A percentile compares a stretch with the other conserved stretches of the same genome.
These are phyloP conservation scores for Pisolithus orientalis DNA, from an alignment of 768 basidiomycete species.

Conservation along the genomic window DNA sequence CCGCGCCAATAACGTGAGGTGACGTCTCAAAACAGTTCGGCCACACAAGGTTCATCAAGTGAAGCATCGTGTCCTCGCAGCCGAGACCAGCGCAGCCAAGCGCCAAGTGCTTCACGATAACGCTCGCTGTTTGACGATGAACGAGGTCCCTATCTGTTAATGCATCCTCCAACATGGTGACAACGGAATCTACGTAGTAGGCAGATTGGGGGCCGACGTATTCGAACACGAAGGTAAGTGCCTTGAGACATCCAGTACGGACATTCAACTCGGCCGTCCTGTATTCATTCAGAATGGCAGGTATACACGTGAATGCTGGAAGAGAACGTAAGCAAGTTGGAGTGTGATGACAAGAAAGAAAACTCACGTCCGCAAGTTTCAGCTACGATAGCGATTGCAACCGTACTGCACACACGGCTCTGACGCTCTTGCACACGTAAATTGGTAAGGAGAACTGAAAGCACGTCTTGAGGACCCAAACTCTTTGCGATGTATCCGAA, in stretches of 20 bases:
- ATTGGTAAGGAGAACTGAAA: slow-evolving; percentile 93
- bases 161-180: slow-evolving; percentile 97
- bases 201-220: slow-evolving; percentile 96
- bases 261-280: slow-evolving; percentile 98
- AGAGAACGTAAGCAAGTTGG: slow-evolving; percentile 7
- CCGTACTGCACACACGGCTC: slow-evolving; percentile 96
- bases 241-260: slow-evolving; percentile 97
- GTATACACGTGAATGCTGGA: slow-evolving; percentile 93
- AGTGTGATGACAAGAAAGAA: background rate
- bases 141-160: slow-evolving; percentile 97
- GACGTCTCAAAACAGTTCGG: slow-evolving; percentile 98
- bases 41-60: slow-evolving; percentile 98
- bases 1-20: slow-evolving; percentile 95
- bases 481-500: slow-evolving; percentile 99
- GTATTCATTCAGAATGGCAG: slow-evolving; percentile 97
- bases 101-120: slow-evolving; percentile 97
- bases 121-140: slow-evolving; percentile 95
- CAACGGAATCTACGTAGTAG: slow-evolving; percentile 95
- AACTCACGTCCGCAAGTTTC: slow-evolving; percentile 78
- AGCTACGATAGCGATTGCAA: slow-evolving; percentile 94
- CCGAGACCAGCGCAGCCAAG: slow-evolving; percentile 96
- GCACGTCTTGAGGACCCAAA: slow-evolving; percentile 96
- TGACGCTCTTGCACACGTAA: slow-evolving; percentile 98
- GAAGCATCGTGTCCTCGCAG: slow-evolving; percentile 96
- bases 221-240: slow-evolving; percentile 97